phyloP scores from a whole-genome alignment of 495 filamentous ascomycete genomes.

The Hyphodiscus hymeniophilus region DNA sequence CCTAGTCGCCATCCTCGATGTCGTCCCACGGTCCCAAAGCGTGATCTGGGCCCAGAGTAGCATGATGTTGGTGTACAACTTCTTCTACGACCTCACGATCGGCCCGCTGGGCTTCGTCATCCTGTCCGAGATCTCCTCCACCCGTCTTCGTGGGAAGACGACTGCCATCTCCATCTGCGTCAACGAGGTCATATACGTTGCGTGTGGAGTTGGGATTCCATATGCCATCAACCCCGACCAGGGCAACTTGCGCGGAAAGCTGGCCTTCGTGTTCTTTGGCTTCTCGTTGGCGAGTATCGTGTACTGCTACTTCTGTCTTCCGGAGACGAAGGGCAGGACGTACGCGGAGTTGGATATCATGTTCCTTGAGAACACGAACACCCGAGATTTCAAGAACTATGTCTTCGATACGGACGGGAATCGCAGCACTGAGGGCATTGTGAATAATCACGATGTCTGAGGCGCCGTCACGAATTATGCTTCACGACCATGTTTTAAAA shows the following conservation, averaged over 20 bases:
- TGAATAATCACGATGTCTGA: no score
- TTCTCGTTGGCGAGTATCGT: constrained; percentile 11
- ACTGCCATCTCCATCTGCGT: neutral
- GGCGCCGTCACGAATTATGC: no score
- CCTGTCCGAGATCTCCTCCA: constrained; percentile 48
- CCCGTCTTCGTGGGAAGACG: constrained; percentile 43
- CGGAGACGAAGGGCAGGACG: constrained; percentile 57
- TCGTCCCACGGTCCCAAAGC: constrained; percentile 7
- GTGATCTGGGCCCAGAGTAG: constrained; percentile 41
- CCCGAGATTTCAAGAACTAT: constrained; percentile 50
- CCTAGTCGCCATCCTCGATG: constrained; percentile 27
- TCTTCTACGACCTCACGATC: constrained; percentile 48
- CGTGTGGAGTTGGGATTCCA: neutral
- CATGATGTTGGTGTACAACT: constrained; percentile 42
- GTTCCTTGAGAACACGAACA: constrained; percentile 41
- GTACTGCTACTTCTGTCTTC: constrained; percentile 56
- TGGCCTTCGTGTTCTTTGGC: neutral
- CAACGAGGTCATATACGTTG: neutral
- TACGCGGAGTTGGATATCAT: constrained; percentile 46
- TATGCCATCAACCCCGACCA: neutral
- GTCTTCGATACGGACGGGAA: neutral
- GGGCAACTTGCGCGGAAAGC: constrained; percentile 29
- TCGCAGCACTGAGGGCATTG: neutral
- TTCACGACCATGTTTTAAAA: no score
- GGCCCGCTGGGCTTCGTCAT: constrained; percentile 49